A percentile compares a stretch with the other conserved stretches of the same genome.
These are phyloP conservation scores for Coniochaeta sp. DNA, from an alignment of 2,329 filamentous ascomycete species.

Conservation along the genomic window DNA sequence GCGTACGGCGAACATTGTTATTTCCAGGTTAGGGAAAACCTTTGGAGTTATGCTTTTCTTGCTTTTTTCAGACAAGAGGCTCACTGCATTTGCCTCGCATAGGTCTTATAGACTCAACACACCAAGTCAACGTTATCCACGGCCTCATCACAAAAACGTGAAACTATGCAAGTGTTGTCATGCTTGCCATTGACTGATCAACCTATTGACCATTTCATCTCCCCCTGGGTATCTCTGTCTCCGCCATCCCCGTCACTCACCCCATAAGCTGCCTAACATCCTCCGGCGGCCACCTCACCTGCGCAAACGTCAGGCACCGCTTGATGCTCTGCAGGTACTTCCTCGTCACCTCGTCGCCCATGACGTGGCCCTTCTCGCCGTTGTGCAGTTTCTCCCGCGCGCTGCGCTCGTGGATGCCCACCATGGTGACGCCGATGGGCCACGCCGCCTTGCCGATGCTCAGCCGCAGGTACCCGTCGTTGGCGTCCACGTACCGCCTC, in stretches of 20 bases:
- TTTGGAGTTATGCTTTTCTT: background rate
- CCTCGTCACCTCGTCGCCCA: constrained; percentile 91
- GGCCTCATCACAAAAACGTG: too few relatives aligned
- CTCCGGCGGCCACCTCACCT: constrained; percentile 91
- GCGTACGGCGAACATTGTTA: background rate
- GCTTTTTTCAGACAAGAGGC: too few relatives aligned
- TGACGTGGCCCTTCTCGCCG: constrained; percentile 83
- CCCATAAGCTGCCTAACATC: constrained; percentile 95
- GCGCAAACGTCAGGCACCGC: constrained; percentile 89
- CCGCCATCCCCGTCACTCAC: too few relatives aligned
- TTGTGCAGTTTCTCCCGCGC: constrained; percentile 93
- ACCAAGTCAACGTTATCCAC: too few relatives aligned
- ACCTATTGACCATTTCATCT: too few relatives aligned
- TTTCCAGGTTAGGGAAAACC: background rate
- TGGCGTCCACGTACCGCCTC: constrained; percentile 89
- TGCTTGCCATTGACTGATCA: too few relatives aligned
- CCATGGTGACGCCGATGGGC: constrained; percentile 99
- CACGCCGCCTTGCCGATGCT: constrained; percentile 96
- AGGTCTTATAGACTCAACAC: too few relatives aligned
- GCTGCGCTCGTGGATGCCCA: constrained; percentile 96
- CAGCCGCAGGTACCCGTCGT: constrained; percentile 86
- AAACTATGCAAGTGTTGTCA: too few relatives aligned
- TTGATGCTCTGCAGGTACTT: constrained; percentile 99
- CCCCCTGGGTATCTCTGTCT: too few relatives aligned
- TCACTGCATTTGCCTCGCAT: too few relatives aligned